Evolutionary conservation across 2,329 filamentous ascomycete genomes (phyloP).

Genomic region (Fusarium penzigii): DNA sequence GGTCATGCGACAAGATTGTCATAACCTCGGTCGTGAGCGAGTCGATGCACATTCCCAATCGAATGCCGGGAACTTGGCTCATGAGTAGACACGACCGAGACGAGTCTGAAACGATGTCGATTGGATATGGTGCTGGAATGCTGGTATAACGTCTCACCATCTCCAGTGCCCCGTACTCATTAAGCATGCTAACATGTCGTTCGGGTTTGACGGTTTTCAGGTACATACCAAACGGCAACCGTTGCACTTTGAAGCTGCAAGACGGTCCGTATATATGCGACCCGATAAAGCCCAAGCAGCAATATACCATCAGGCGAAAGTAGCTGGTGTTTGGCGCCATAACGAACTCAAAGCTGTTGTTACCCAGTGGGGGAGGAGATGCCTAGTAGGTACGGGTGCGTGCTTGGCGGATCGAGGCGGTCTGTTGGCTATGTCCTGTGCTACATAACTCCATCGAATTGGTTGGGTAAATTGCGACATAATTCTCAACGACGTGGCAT

Average conservation of each 20-base stretch:
- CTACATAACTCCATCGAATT: not conserved
- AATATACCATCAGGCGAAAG: not conserved
- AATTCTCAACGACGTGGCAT: not conserved
- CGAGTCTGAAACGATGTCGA: not conserved
- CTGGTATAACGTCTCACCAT: not conserved
- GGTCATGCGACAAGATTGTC: not conserved
- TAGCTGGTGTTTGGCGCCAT: not conserved
- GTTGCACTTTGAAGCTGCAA: not conserved
- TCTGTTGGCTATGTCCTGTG: not conserved
- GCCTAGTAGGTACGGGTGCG: not conserved
- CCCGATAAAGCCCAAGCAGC: not conserved
- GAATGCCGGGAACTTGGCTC: not conserved
- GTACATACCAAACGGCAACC: conserved; percentile 7
- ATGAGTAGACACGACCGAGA: not conserved
- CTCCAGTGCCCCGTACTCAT: not conserved
- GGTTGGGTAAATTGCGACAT: not conserved
- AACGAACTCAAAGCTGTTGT: not conserved
- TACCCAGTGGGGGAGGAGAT: not conserved
- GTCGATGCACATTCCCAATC: not conserved
- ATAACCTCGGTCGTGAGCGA: not conserved
- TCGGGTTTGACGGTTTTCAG: not conserved
- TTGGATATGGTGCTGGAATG: not conserved
- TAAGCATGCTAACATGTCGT: not conserved
- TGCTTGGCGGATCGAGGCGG: not conserved
- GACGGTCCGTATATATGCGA: not conserved